phyloP scores from a whole-genome alignment of 108 stramenopile species.

The Pseudonitzschia delicatissima region DNA sequence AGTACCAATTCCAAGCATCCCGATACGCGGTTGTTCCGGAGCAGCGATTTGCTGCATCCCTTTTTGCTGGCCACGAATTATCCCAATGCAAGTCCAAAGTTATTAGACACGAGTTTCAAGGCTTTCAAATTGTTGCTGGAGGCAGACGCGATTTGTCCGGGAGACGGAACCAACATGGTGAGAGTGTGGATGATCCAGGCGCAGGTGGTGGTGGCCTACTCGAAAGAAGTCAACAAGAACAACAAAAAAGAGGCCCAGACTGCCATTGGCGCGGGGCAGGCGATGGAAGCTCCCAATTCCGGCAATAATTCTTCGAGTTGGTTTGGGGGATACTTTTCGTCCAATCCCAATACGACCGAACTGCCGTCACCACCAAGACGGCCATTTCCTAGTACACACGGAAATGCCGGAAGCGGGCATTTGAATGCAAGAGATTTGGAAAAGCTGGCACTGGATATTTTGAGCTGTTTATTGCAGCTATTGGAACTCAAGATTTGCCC shows the following conservation, averaged over 20 bases:
- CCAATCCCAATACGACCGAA: slow-evolving; percentile 14
- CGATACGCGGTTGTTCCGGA: slow-evolving; percentile 75
- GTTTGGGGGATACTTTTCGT: slow-evolving; percentile 33
- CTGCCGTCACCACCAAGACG: slow-evolving; percentile 10
- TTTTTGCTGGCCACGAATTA: slow-evolving; percentile 81
- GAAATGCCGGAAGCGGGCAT: slow-evolving; percentile 34
- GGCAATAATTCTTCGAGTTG: slow-evolving; percentile 17
- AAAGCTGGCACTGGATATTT: slow-evolving; percentile 47
- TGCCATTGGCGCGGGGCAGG: slow-evolving; percentile 2
- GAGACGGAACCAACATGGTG: slow-evolving; percentile 68
- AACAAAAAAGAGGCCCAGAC: background rate
- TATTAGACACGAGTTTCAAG: slow-evolving; percentile 66
- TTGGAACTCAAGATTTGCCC: slow-evolving; percentile 36
- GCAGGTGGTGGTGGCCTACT: slow-evolving; percentile 49
- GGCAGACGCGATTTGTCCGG: slow-evolving; percentile 77
- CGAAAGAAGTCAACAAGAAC: slow-evolving; percentile 13
- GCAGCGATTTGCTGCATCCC: slow-evolving; percentile 75
- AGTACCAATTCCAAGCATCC: slow-evolving; percentile 47
- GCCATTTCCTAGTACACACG: slow-evolving; percentile 34
- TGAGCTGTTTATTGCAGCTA: slow-evolving; percentile 45
- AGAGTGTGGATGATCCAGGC: slow-evolving; percentile 81
- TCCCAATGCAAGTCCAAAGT: slow-evolving; percentile 61
- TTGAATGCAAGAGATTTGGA: slow-evolving; percentile 43
- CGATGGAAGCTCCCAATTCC: slow-evolving; percentile 4
- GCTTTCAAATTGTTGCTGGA: slow-evolving; percentile 66